Base-by-base conservation (phyloP, 306 rosid genomes). In the Medicago lupulina region DNA sequence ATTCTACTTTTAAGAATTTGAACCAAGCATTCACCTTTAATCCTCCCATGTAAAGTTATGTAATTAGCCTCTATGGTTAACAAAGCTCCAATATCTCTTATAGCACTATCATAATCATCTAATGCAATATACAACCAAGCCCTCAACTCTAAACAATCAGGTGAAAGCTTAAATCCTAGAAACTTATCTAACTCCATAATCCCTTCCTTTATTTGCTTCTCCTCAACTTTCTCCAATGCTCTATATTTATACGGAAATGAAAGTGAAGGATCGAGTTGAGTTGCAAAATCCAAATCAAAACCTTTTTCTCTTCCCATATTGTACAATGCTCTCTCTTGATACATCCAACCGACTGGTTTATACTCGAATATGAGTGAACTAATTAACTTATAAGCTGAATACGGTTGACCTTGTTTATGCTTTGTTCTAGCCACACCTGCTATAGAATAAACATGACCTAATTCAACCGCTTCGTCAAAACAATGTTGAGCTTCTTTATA, bases 281-380 rank as follows among this genome's bases (percentile, higher is more conserved):
- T 85, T 68, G 97, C 97, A 39, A 81, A 50, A 82, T 86, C 86
- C 67, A 92, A 90, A 83, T 92, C 97, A 75, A 71, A 71, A 64
- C 79, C 63, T 84, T 86, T 92, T 47, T 90, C 97, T 70, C 76
- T 90, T 57, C 97, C 97, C 34, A 86, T 78, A 23, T 85, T 87
- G 74, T 92, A 90, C 12, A 92, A 74, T 31, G 96, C 86, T 16
- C 96, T 86, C 72, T 90, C 97, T 80, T 92, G 96, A 76, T 87
- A 90, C 97, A 92, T 92, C 97, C 97, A 92, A 63, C 97, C 97
- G 3, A 81, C 89, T 41, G 90, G 92, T 67, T 80, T 90, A 75
- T 86, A 63, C 82, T 84, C 89, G 5, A 86, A 86, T 18, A 90
- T 86, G 57, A 90, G 80, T 38, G 93, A 90, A 79, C 89, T 84